Conservation (phyloP, 179 eudicot species). For the Heliamphora pulchella region DNA sequence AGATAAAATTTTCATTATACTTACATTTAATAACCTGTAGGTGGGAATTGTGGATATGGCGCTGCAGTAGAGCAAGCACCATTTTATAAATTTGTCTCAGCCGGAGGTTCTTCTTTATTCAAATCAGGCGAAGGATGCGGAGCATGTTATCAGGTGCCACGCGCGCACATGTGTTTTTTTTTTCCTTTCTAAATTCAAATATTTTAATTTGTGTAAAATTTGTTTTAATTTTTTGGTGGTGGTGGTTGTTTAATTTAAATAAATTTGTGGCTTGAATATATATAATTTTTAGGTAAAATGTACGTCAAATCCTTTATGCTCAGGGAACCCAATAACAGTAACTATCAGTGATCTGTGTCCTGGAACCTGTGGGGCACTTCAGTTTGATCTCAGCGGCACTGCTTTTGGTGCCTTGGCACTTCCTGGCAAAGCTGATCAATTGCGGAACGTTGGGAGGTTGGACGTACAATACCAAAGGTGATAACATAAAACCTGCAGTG, state of each 20-base stretch:
- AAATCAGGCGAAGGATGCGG: slow-evolving; percentile 36
- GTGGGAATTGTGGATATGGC: slow-evolving; percentile 40
- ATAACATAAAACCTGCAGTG: too few species aligned
- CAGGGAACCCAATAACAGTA: slow-evolving; percentile 36
- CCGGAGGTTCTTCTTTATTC: slow-evolving; percentile 36
- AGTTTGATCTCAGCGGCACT: slow-evolving; percentile 35
- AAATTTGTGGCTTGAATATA: too few species aligned
- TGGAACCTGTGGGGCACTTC: slow-evolving; percentile 26
- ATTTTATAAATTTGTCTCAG: slow-evolving; percentile 28
- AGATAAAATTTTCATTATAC: too few species aligned
- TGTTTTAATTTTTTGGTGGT: too few species aligned
- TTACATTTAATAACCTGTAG: slow-evolving; percentile 4
- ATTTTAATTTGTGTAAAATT: too few species aligned
- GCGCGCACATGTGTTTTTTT: neutral
- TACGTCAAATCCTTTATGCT: slow-evolving; percentile 28
- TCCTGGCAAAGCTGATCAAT: too few species aligned
- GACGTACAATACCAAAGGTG: too few species aligned
- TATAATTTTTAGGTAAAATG: neutral
- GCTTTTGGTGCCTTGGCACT: too few species aligned
- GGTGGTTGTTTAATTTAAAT: too few species aligned
- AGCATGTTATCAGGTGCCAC: slow-evolving; percentile 35
- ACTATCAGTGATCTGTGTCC: slow-evolving; percentile 44
- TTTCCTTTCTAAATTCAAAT: too few species aligned
- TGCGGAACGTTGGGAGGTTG: too few species aligned
- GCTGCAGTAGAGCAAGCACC: slow-evolving; percentile 25